Conservation (phyloP, 2,329 filamentous ascomycete species). For the Sporothrix protearum region DNA sequence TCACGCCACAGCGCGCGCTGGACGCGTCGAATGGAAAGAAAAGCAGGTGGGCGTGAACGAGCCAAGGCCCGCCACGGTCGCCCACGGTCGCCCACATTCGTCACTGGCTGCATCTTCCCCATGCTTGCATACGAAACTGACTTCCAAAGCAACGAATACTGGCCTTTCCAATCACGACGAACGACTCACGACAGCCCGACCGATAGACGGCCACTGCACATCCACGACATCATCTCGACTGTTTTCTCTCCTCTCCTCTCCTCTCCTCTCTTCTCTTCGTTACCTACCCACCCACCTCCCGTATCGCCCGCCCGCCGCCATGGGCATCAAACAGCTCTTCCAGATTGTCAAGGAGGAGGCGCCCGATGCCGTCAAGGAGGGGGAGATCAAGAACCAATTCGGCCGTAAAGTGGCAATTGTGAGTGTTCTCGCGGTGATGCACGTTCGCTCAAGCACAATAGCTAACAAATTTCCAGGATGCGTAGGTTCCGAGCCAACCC, state of each 20-base stretch:
- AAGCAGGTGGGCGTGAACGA: not conserved
- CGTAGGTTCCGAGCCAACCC: constrained; percentile 20
- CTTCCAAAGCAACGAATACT: constrained; percentile 2
- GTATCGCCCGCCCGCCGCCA: constrained; percentile 35
- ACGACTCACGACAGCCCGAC: not conserved
- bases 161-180: not conserved
- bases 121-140: constrained; percentile 1
- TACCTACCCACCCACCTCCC: not conserved
- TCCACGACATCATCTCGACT: not conserved
- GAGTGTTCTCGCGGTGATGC: constrained; percentile 39
- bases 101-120: not conserved
- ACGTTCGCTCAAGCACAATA: not conserved
- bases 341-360: constrained; percentile 86
- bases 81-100: not conserved
- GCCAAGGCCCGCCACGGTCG: not conserved
- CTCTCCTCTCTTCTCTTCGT: not conserved
- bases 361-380: constrained; percentile 91
- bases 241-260: not conserved
- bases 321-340: constrained; percentile 71
- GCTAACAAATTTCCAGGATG: constrained; percentile 25
- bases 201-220: not conserved
- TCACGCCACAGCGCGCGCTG: constrained; percentile 9
- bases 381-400: constrained; percentile 98
- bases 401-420: constrained; percentile 97
- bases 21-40: not conserved